A percentile compares a stretch with the other conserved stretches of the same genome.
Evolutionary conservation across 169 alveolate genomes (phyloP).

Genomic region (Plasmodium yoelii): DNA sequence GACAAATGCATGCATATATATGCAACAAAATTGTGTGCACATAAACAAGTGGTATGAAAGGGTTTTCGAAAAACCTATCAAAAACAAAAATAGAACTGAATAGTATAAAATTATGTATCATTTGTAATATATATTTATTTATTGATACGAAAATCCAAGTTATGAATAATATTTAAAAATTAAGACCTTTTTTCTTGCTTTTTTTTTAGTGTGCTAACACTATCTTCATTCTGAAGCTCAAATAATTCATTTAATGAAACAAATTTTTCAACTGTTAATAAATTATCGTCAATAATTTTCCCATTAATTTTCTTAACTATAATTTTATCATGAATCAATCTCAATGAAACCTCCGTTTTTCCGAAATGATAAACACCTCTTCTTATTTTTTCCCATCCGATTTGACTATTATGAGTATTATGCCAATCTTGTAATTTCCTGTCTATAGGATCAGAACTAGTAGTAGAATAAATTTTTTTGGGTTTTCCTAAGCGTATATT

Average conservation of each 20-base stretch:
- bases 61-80: neutral
- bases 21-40: neutral
- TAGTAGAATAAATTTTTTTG: conserved; percentile 39
- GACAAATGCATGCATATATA: neutral
- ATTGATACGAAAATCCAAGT: neutral
- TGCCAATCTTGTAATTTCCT: conserved; percentile 74
- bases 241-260: conserved; percentile 74
- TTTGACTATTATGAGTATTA: conserved; percentile 70
- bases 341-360: conserved; percentile 61
- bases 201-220: conserved; percentile 27
- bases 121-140: neutral
- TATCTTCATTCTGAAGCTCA: conserved; percentile 63
- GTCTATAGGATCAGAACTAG: conserved; percentile 76
- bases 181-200: conserved; percentile 3
- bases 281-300: conserved; percentile 39
- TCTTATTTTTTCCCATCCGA: conserved; percentile 60
- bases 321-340: conserved; percentile 65
- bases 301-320: conserved; percentile 74
- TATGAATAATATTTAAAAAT: neutral
- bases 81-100: conserved; percentile 9
- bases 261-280: conserved; percentile 73
- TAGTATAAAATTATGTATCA: neutral
- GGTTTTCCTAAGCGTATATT: conserved; percentile 77
- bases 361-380: conserved; percentile 75
- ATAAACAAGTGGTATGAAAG: neutral